Conservation (phyloP, 140 eudicot species). For the Erigeron philadelphicus region DNA sequence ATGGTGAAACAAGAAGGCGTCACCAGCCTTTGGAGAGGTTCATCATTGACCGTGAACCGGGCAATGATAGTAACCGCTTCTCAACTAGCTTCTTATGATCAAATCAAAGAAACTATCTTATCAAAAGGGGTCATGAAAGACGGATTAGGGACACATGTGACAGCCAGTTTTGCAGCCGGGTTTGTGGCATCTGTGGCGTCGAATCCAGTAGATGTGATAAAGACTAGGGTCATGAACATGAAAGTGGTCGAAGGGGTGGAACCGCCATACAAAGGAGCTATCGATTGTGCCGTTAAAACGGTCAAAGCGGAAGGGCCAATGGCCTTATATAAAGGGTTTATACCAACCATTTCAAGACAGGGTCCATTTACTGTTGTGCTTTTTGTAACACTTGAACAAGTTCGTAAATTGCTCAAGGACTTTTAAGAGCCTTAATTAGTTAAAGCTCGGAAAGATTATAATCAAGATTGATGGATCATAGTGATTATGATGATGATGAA, state of each 20-base stretch:
- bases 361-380: constrained; percentile 54
- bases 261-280: constrained; percentile 50
- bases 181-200: constrained; percentile 47
- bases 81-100: constrained; percentile 62
- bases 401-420: constrained; percentile 44
- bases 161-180: constrained; percentile 64
- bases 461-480: not conserved
- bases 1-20: constrained; percentile 49
- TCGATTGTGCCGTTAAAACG: constrained; percentile 57
- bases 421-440: not conserved
- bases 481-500: no score
- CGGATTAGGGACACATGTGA: constrained; percentile 48
- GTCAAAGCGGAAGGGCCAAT: constrained; percentile 49
- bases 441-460: no score
- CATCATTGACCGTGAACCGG: constrained; percentile 59
- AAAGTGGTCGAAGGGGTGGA: constrained; percentile 43
- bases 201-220: constrained; percentile 55
- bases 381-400: constrained; percentile 55
- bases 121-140: constrained; percentile 39
- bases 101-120: constrained; percentile 43
- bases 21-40: constrained; percentile 59
- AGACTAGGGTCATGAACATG: constrained; percentile 68
- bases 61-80: constrained; percentile 64
- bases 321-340: constrained; percentile 57
- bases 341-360: constrained; percentile 50